Evolutionary conservation across 768 basidiomycete species (phyloP).

Genomic region (Gymnopilus junonius): DNA sequence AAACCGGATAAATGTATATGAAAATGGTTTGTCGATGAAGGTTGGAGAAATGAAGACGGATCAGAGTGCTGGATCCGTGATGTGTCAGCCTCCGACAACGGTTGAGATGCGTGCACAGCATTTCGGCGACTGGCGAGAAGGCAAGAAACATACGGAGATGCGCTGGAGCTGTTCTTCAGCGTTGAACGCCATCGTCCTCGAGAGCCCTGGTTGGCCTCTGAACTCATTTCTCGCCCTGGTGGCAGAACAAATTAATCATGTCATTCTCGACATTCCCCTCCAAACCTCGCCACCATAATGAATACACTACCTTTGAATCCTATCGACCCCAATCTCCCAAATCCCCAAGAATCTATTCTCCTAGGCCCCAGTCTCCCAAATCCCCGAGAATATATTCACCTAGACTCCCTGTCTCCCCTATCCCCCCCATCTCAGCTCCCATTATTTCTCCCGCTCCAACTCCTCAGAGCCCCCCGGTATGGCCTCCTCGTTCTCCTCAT

Average conservation of each 20-base stretch:
- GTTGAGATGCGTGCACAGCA: slow-evolving; percentile 5
- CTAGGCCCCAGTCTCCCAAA: slow-evolving; percentile 12
- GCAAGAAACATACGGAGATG: background rate
- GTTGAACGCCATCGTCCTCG: slow-evolving; percentile 21
- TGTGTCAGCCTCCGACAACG: background rate
- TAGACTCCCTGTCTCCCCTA: slow-evolving; percentile 10
- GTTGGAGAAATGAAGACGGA: background rate
- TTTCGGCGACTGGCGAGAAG: background rate
- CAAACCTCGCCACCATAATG: slow-evolving; percentile 15
- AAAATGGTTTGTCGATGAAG: too few species aligned
- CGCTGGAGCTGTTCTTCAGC: slow-evolving; percentile 15
- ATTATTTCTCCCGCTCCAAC: slow-evolving; percentile 2
- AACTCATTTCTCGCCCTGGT: slow-evolving; percentile 27
- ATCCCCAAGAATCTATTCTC: slow-evolving; percentile 6
- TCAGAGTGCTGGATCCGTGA: background rate
- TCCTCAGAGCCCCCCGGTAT: slow-evolving; percentile 5
- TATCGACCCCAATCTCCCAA: slow-evolving; percentile 12
- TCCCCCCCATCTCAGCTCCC: slow-evolving; percentile 6
- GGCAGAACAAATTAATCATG: slow-evolving; percentile 24
- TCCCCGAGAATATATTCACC: slow-evolving; percentile 9
- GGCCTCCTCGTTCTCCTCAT: slow-evolving; percentile 10
- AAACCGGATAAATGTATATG: background rate
- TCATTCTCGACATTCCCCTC: slow-evolving; percentile 26
- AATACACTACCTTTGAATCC: slow-evolving; percentile 6
- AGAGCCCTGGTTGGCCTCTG: slow-evolving; percentile 29